Base-by-base conservation (phyloP, 1,284 basidiomycete genomes). In the Dichomitus squalens region DNA sequence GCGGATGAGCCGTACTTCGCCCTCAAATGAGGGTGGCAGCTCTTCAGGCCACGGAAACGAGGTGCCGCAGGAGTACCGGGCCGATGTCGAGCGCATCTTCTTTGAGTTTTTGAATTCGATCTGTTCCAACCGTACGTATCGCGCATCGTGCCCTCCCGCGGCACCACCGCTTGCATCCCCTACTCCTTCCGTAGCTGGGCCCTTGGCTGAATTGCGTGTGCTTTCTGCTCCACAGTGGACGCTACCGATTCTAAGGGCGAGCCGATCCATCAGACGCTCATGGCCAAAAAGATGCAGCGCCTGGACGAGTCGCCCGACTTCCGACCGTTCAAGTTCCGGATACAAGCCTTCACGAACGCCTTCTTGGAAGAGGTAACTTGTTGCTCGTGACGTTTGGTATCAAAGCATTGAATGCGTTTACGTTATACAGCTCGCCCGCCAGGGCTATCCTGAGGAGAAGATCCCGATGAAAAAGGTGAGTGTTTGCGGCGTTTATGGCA, bases 251-350 rank as follows among this genome's bases (percentile, higher is more conserved):
- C 86, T 49, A 97, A 98, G 72, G 97, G 97, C 56, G 96, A 99
- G 73, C 88, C 92, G 47, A 94, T 99, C 55, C 97, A 99, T 73
- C 97, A 99, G 76, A 95, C 95, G 39, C 82, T 99, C 65, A 99
- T 98, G 97, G 92, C 96, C 1, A 95, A 95, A 78, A 97, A 97
- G 80, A 97, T 98, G 96, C 91, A 94, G 66, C 87, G 93, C 48
- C 79, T 98, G 54, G 95, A 96, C 72, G 96, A 98, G 76, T 95
- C 93, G 46, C 87, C 90, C 46, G 96, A 98, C 75, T 99, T 96
- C 76, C 86, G 96, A 27, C 96, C 97, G 18, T 99, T 99, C 88
- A 98, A 98, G 75, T 99, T 99, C 77, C 88, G 97, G 53, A 99
- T 99, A 67, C 94, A 96, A 72, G 96, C 97, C 0, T 99, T 99